These are phyloP conservation scores for Mycena vitilis DNA, from an alignment of 768 basidiomycete genomes.

Conservation along the genomic window DNA sequence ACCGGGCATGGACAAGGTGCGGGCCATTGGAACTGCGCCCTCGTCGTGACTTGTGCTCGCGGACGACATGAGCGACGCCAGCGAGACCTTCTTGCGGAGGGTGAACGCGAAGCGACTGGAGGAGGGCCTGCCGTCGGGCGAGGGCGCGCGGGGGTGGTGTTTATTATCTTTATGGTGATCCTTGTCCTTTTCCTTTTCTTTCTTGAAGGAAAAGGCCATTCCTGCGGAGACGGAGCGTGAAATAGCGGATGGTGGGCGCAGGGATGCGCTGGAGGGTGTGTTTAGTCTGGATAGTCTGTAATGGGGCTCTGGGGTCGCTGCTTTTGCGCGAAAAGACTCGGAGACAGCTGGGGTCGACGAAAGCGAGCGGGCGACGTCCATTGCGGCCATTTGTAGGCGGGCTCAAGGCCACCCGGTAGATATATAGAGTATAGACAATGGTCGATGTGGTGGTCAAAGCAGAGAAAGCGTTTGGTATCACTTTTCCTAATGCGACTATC, in stretches of 20 bases:
- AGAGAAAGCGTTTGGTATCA: constrained; percentile 7
- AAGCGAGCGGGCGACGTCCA: constrained; percentile 30
- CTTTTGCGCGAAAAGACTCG: constrained; percentile 12
- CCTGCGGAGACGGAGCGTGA: constrained; percentile 40
- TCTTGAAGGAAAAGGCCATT: constrained; percentile 53
- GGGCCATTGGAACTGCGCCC: constrained; percentile 1
- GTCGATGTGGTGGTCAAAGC: not conserved
- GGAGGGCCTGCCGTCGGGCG: constrained; percentile 28
- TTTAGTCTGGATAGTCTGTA: constrained; percentile 40
- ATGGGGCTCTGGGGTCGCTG: constrained; percentile 33
- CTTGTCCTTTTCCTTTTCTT: constrained; percentile 14
- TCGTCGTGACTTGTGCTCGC: constrained; percentile 15
- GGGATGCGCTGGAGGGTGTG: constrained; percentile 46
- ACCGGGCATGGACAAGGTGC: constrained; percentile 23
- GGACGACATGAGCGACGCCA: constrained; percentile 24
- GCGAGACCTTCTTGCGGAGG: constrained; percentile 36
- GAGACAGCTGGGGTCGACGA: constrained; percentile 20
- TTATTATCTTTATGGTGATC: constrained; percentile 5
- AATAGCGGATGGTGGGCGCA: constrained; percentile 43
- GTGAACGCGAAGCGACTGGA: constrained; percentile 29
- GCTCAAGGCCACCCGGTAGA: constrained; percentile 9
- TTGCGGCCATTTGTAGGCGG: constrained; percentile 31
- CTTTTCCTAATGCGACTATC: not conserved
- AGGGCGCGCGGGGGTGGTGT: constrained; percentile 10
- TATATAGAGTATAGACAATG: constrained; percentile 19